These are phyloP conservation scores for Neocucurbitaria cava DNA, from an alignment of 2,329 filamentous ascomycete genomes.

Conservation along the genomic window DNA sequence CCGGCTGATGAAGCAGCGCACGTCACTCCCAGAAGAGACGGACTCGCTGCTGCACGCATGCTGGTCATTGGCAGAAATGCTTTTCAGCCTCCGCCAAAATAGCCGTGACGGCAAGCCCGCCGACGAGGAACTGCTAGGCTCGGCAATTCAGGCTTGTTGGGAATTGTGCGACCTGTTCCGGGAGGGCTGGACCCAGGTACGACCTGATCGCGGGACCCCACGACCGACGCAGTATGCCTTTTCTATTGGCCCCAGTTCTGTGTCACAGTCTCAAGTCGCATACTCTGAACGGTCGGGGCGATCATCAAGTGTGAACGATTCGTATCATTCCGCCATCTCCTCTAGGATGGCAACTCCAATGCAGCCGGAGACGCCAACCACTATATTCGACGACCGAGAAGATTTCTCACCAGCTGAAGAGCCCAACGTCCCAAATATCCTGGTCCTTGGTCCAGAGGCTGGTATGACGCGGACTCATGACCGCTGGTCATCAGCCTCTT, in stretches of 20 bases:
- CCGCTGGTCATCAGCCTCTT: constrained; percentile 79
- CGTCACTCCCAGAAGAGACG: constrained; percentile 78
- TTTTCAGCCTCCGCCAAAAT: constrained; percentile 88
- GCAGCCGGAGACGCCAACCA: constrained; percentile 87
- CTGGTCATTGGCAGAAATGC: constrained; percentile 90
- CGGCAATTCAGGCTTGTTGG: constrained; percentile 92
- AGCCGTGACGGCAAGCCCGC: constrained; percentile 73
- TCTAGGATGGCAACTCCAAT: constrained; percentile 41
- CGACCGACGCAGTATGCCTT: constrained; percentile 81
- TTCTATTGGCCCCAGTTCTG: constrained; percentile 39
- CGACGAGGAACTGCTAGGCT: constrained; percentile 84
- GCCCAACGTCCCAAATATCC: constrained; percentile 82
- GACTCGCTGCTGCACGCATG: constrained; percentile 85
- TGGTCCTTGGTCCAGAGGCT: constrained; percentile 77
- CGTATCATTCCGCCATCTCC: constrained; percentile 54
- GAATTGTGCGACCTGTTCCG: constrained; percentile 92
- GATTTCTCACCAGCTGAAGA: constrained; percentile 76
- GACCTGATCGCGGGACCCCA: constrained; percentile 85
- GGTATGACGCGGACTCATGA: constrained; percentile 61
- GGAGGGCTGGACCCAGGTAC: constrained; percentile 87
- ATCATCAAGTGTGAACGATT: constrained; percentile 55
- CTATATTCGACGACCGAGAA: constrained; percentile 87
- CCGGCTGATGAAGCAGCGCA: constrained; percentile 92
- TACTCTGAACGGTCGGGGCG: constrained; percentile 45
- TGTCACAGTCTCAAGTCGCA: constrained; percentile 39